phyloP scores from a whole-genome alignment of 768 basidiomycete species.

The Ramaria sp. region DNA sequence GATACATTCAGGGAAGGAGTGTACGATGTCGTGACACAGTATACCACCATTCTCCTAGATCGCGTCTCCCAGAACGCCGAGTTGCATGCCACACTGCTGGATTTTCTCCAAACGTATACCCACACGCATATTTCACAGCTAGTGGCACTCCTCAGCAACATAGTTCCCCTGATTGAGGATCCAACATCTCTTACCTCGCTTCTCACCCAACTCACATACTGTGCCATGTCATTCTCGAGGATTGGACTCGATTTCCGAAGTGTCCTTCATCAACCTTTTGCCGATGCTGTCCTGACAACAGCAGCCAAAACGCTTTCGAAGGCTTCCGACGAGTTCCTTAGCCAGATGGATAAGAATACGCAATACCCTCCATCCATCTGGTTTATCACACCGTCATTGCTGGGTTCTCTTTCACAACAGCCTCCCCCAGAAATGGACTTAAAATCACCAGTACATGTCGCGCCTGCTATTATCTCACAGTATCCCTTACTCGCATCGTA shows the following conservation, averaged over 20 bases:
- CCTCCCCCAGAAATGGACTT: constrained; percentile 8
- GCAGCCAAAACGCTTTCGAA: constrained; percentile 42
- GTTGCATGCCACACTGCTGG: constrained; percentile 7
- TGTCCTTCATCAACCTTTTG: constrained; percentile 56
- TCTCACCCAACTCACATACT: constrained; percentile 90
- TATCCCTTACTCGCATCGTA: constrained; percentile 68
- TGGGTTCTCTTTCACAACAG: constrained; percentile 21
- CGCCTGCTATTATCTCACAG: constrained; percentile 59
- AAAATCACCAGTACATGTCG: constrained; percentile 34
- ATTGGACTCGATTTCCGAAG: constrained; percentile 84
- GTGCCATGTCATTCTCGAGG: constrained; percentile 83
- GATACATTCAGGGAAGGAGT: constrained; percentile 89
- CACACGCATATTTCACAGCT: constrained; percentile 25
- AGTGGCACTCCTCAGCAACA: constrained; percentile 49
- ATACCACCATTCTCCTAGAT: constrained; percentile 80
- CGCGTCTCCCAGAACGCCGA: constrained; percentile 28
- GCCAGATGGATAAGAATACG: constrained; percentile 15
- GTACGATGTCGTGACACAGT: constrained; percentile 87
- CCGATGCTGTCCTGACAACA: constrained; percentile 46
- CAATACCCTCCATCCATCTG: constrained; percentile 36
- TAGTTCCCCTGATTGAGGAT: constrained; percentile 50
- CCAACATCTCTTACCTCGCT: constrained; percentile 66
- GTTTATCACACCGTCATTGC: constrained; percentile 31
- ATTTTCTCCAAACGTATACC: constrained; percentile 5
- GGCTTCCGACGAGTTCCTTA: constrained; percentile 21